Conservation (phyloP, 768 basidiomycete species). For the Boletus subcaerulescens region DNA sequence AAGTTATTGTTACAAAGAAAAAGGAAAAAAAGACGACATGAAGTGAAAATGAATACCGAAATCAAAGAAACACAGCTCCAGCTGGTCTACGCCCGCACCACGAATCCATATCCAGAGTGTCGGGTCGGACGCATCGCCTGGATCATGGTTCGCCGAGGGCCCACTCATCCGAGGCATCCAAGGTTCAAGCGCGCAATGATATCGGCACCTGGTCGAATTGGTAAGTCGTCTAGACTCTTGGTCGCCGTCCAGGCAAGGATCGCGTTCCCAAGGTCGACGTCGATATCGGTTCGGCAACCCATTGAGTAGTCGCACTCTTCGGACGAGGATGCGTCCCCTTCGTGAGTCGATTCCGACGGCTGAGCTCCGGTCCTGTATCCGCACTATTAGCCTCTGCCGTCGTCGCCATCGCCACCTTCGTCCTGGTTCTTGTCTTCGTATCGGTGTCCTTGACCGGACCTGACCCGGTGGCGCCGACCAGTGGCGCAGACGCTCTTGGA, state of each 20-base stretch:
- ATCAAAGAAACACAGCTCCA: conserved; percentile 5
- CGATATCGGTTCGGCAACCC: background rate
- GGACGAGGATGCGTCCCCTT: background rate
- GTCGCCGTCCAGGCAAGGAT: conserved; percentile 4
- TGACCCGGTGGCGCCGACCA: conserved; percentile 14
- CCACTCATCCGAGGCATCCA: too few species aligned
- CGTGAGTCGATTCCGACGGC: background rate
- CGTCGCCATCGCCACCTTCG: background rate
- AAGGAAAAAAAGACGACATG: background rate
- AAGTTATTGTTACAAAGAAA: background rate
- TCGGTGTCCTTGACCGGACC: background rate
- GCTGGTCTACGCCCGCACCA: background rate
- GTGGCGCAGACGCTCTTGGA: conserved; percentile 6
- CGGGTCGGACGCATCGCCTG: too few species aligned
- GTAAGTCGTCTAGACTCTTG: background rate
- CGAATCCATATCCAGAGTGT: too few species aligned
- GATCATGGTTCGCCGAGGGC: too few species aligned
- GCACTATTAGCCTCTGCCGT: background rate
- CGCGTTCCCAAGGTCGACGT: conserved; percentile 6
- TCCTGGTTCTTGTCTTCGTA: background rate
- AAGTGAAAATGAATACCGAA: background rate
- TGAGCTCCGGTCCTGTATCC: background rate
- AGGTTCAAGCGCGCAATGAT: background rate
- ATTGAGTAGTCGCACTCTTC: background rate
- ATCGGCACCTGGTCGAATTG: background rate